Conservation (phyloP, 495 filamentous ascomycete species). For the Thermothielavioides terrestris region DNA sequence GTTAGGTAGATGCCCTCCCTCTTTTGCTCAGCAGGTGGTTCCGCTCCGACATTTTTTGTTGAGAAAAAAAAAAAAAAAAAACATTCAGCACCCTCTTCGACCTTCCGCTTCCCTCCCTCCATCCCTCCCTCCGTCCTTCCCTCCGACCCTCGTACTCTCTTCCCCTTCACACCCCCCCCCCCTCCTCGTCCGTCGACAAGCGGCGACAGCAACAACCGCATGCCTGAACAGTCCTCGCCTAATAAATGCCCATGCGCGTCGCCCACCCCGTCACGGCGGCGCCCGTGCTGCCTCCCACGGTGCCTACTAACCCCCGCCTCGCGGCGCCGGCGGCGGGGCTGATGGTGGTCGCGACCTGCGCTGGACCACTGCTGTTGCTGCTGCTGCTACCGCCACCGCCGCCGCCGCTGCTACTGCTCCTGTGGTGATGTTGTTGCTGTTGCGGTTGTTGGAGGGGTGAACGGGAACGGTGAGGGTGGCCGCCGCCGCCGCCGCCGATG, state of each 20-base stretch:
- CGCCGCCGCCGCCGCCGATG: slow-evolving; percentile 37
- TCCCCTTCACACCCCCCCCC: not conserved
- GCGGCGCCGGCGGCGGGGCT: not conserved
- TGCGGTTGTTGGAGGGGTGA: slow-evolving; percentile 1
- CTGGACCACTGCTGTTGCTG: too few relatives aligned
- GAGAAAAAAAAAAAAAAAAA: too few relatives aligned
- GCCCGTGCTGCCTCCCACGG: too few relatives aligned
- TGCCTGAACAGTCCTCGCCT: slow-evolving; percentile 10
- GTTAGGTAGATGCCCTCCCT: too few relatives aligned
- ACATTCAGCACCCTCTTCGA: too few relatives aligned
- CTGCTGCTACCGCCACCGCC: not conserved
- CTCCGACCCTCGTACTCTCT: not conserved
- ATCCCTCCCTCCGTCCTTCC: too few relatives aligned
- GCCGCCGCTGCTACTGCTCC: not conserved
- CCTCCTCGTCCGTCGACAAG: not conserved
- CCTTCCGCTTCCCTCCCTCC: too few relatives aligned
- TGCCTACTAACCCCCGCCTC: too few relatives aligned
- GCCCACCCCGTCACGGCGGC: slow-evolving; percentile 55
- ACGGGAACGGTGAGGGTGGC: not conserved
- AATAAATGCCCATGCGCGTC: slow-evolving; percentile 70
- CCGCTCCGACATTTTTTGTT: too few relatives aligned
- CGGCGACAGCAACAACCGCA: not conserved
- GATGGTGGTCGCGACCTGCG: too few relatives aligned
- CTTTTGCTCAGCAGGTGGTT: too few relatives aligned
- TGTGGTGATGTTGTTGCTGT: slow-evolving; percentile 6